Evolutionary conservation across 2,329 filamentous ascomycete genomes (phyloP).

Genomic region (Blumeriella jaapii): DNA sequence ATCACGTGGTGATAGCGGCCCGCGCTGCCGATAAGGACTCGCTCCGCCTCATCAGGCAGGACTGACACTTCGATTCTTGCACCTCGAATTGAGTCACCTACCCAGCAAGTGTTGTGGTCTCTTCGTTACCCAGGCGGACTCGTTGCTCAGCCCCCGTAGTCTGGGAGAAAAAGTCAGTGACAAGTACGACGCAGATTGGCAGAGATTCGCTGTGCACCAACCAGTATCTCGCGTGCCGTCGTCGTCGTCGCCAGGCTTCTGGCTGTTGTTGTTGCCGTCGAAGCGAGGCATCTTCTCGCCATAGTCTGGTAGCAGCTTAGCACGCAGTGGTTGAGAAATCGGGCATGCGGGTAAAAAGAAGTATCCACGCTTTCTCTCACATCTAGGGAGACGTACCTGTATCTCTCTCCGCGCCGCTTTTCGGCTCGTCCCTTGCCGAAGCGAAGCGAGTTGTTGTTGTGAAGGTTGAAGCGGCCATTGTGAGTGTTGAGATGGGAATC

Average conservation of each 20-base stretch:
- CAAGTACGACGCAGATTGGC: not conserved
- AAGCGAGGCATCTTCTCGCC: slow-evolving; percentile 7
- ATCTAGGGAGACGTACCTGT: slow-evolving; percentile 2
- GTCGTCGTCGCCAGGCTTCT: slow-evolving; percentile 2
- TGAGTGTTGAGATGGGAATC: slow-evolving; percentile 1
- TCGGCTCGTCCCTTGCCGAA: not conserved
- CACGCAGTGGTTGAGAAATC: not conserved
- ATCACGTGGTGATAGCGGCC: too few relatives aligned
- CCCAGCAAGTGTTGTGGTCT: slow-evolving; percentile 5
- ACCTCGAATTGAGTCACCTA: slow-evolving; percentile 9
- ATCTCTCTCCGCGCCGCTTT: slow-evolving; percentile 1
- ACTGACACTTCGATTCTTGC: too few relatives aligned
- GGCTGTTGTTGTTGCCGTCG: slow-evolving; percentile 3
- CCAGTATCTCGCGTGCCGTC: slow-evolving; percentile 4
- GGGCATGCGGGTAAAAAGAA: slow-evolving; percentile 1
- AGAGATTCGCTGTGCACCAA: slow-evolving; percentile 3
- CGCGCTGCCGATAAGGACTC: too few relatives aligned
- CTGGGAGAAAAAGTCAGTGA: slow-evolving; percentile 5
- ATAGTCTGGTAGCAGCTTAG: slow-evolving; percentile 2
- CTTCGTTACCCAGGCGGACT: slow-evolving; percentile 1
- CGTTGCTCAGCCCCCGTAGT: slow-evolving; percentile 6
- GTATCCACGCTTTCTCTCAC: too few relatives aligned
- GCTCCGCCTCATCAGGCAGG: too few relatives aligned
- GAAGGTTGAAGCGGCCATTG: slow-evolving; percentile 3
- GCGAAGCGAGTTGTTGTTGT: slow-evolving; percentile 1